Conservation (phyloP, 2,329 filamentous ascomycete species). For the Colletotrichum noveboracense region DNA sequence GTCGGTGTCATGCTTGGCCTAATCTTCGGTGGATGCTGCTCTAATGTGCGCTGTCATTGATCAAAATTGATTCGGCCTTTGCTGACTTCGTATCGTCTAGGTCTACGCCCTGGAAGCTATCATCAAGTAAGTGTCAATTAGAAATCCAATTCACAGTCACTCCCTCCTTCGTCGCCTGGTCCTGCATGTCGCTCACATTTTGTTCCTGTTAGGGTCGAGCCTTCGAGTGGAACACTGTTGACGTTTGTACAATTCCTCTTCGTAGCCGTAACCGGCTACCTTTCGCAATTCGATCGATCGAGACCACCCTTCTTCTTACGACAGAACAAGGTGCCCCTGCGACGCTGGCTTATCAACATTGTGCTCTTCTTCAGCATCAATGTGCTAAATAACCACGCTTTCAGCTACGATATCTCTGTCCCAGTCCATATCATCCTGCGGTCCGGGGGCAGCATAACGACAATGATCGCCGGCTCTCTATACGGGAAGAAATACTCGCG, state of each 20-base stretch:
- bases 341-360: constrained; percentile 88
- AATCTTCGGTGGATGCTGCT: constrained; percentile 96
- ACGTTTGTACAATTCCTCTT: constrained; percentile 91
- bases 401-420: constrained; percentile 95
- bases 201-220: constrained; percentile 68
- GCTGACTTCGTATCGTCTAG: constrained; percentile 46
- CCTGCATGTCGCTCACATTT: constrained; percentile 22
- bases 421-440: constrained; percentile 96
- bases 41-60: constrained; percentile 68
- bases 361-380: constrained; percentile 92
- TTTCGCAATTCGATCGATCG: constrained; percentile 73
- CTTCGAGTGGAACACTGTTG: constrained; percentile 81
- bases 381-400: constrained; percentile 95
- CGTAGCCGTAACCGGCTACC: constrained; percentile 78
- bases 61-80: not conserved
- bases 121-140: constrained; percentile 72
- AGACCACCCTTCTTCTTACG: constrained; percentile 75
- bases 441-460: constrained; percentile 94
- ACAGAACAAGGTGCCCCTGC: constrained; percentile 80
- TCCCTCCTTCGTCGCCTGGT: not conserved
- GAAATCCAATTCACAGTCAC: not conserved
- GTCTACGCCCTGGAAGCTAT: constrained; percentile 97
- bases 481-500: constrained; percentile 85
- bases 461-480: constrained; percentile 87
- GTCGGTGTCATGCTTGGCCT: constrained; percentile 75